A percentile compares a stretch with the other conserved stretches of the same genome.
These are phyloP conservation scores for Thalassiosira mediterranea DNA, from an alignment of 352 stramenopile species.

Conservation along the genomic window DNA sequence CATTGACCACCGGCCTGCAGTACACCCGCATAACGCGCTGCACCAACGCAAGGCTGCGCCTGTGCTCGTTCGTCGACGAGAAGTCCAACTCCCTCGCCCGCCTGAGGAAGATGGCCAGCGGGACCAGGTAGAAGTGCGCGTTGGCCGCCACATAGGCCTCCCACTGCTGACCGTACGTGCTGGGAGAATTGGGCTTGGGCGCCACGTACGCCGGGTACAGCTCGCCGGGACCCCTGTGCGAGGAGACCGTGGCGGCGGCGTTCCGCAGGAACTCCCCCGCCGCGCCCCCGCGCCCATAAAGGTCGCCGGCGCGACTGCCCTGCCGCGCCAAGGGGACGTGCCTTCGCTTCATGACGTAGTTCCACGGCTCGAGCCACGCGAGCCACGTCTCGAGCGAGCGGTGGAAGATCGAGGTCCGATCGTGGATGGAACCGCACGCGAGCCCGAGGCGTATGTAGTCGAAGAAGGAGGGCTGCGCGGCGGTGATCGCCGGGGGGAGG, in stretches of 20 bases:
- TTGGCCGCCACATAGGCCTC: constrained; percentile 80
- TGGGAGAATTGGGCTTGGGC: constrained; percentile 48
- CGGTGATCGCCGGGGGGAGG: constrained; percentile 57
- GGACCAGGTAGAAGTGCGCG: constrained; percentile 73
- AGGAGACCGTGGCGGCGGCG: constrained; percentile 31
- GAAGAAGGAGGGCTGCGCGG: constrained; percentile 63
- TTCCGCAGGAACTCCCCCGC: constrained; percentile 39
- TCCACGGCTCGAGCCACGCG: constrained; percentile 82
- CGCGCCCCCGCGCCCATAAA: background rate
- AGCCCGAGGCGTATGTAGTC: constrained; percentile 74
- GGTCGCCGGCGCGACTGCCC: background rate
- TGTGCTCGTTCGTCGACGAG: constrained; percentile 59
- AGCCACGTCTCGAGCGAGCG: constrained; percentile 75
- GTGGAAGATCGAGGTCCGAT: constrained; percentile 56
- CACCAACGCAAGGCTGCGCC: constrained; percentile 52
- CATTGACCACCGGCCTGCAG: constrained; percentile 57
- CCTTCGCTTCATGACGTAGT: constrained; percentile 48
- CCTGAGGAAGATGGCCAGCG: constrained; percentile 78
- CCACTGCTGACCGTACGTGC: constrained; percentile 67
- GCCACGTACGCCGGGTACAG: constrained; percentile 35
- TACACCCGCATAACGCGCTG: constrained; percentile 74
- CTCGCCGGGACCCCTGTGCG: constrained; percentile 23
- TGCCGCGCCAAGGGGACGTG: background rate
- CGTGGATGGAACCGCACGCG: constrained; percentile 70
- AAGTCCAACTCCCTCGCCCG: constrained; percentile 81